Base-by-base conservation (phyloP, 2,329 filamentous ascomycete genomes). In the Fusarium tricinctum region DNA sequence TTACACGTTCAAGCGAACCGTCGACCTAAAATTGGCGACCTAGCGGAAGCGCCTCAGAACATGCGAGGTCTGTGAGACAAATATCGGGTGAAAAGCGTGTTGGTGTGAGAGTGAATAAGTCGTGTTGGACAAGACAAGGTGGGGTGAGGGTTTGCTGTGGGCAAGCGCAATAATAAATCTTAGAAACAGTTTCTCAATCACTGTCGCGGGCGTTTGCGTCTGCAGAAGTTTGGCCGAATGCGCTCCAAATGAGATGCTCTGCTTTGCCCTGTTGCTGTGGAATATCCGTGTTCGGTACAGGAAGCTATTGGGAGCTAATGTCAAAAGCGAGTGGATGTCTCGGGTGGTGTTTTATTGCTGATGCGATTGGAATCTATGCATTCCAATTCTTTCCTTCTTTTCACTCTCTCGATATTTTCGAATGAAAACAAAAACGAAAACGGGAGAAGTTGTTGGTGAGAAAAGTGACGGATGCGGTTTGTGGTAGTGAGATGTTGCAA, bases 351-450 rank as follows among this genome's bases (percentile, higher is more conserved):
- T 67, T 66, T 50, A 33, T 58, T 66, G 47, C 42, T 38, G 33
- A 19, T 19, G 28, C 32, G 45, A 51, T 61, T 64, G 35, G 40
- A 52, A 44, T 20, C 20, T 23, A 15, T 8, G 32, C 38, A 45
- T 66, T 52, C 59, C 53, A 58, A 56, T 47, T 45, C 32, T 35
- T 22, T 39, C 62, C 58, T 70, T 69, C 62, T 67, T 60, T 70
- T 68, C 66, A 62, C 56, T 56, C 42, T 56, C n/a, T 42, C 38
- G 10, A 8, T 8, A 19, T 50, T 28, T 43, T 43, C 26, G 39
- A 46, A 19, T 14, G 5, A n/a, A 17, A 19, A 45, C 9, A 23
- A 20, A 5, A 14, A 48, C 38, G 50, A 51, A 54, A 50, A 35
- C 62, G 45, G 53, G 33, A 20, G 20, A 22, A 35, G 28, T 46